phyloP scores from a whole-genome alignment of 331 rosid species.

The Saraca asoca region DNA sequence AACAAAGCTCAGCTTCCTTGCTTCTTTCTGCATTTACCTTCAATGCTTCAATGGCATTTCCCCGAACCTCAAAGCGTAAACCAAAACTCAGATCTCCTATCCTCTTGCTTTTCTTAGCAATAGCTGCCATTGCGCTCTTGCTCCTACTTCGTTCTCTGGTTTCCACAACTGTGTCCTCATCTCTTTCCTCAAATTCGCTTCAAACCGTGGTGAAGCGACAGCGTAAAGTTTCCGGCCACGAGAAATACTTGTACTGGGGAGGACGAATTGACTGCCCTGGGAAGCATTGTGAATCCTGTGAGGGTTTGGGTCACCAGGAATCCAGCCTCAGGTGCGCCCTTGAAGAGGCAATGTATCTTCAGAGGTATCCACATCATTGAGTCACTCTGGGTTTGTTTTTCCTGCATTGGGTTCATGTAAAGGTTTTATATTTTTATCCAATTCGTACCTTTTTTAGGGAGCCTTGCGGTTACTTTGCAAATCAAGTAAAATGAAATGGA shows the following conservation, averaged over 20 bases:
- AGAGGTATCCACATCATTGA: conserved; percentile 38
- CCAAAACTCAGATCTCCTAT: conserved; percentile 55
- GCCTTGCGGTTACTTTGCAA: conserved; percentile 18
- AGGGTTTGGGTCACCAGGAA: conserved; percentile 91
- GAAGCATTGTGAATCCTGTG: conserved; percentile 76
- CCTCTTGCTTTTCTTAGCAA: conserved; percentile 38
- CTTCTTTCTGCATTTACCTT: conserved; percentile 24
- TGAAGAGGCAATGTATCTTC: conserved; percentile 70
- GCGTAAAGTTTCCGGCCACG: conserved; percentile 35
- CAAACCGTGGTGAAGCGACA: conserved; percentile 8
- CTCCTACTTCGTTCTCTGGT: conserved; percentile 53
- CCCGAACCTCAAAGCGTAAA: conserved; percentile 46
- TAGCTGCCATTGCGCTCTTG: conserved; percentile 46
- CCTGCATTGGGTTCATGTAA: not conserved
- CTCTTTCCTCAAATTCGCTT: conserved; percentile 26
- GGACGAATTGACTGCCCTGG: conserved; percentile 89
- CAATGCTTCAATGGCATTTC: conserved; percentile 58
- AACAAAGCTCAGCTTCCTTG: not conserved
- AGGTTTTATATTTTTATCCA: conserved; percentile 7
- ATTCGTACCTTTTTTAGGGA: not conserved
- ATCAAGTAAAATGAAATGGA: not conserved
- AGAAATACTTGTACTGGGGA: conserved; percentile 87
- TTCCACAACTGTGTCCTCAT: conserved; percentile 43
- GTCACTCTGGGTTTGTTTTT: not conserved
- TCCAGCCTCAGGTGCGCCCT: conserved; percentile 95